phyloP scores from a whole-genome alignment of 83 land plant species.

The Diphasiastrum complanatum region DNA sequence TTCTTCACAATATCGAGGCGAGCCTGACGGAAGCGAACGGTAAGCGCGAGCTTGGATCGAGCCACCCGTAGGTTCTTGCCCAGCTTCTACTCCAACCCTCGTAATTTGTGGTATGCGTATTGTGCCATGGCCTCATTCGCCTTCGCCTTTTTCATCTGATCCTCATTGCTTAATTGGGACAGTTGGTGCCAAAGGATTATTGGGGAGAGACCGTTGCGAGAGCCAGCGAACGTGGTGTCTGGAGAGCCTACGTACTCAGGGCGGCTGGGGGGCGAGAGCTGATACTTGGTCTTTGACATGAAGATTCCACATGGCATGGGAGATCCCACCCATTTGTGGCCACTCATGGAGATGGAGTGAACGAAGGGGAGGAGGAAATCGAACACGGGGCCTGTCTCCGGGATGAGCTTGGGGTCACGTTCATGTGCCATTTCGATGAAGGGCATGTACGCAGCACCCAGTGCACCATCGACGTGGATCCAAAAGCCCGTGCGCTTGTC shows the following conservation, averaged over 20 bases:
- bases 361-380: constrained; percentile 11
- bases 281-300: constrained; percentile 11
- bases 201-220: constrained; percentile 11
- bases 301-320: constrained; percentile 10
- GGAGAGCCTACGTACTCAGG: constrained; percentile 14
- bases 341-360: constrained; percentile 18
- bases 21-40: constrained; percentile 8
- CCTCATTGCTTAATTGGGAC: background rate
- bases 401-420: background rate
- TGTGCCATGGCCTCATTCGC: background rate
- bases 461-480: constrained; percentile 21
- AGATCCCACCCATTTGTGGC: constrained; percentile 16
- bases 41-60: constrained; percentile 5
- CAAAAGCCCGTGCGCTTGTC: constrained; percentile 5
- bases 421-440: constrained; percentile 6
- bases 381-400: background rate
- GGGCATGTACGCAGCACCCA: constrained; percentile 21
- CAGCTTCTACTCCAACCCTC: no score
- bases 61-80: background rate
- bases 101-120: no score
- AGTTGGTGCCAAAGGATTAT: constrained; percentile 7
- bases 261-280: background rate
- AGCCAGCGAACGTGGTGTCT: constrained; percentile 18
- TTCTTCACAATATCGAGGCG: background rate
- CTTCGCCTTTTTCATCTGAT: constrained; percentile 6